These are phyloP conservation scores for Polygonum aviculare DNA, from an alignment of 148 eudicot species.

Conservation along the genomic window DNA sequence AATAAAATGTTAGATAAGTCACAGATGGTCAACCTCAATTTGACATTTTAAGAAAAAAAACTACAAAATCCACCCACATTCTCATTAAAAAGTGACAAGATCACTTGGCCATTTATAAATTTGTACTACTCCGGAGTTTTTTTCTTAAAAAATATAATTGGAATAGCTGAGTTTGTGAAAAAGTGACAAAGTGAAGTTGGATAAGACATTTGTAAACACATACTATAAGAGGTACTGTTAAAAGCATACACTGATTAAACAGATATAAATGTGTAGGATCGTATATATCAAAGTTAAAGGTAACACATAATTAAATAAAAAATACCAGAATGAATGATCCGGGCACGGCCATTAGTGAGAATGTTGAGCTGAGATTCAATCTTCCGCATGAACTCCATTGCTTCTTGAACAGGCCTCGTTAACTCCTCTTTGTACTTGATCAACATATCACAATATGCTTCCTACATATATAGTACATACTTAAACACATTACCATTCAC, in stretches of 20 bases:
- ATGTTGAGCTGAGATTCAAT: constrained; percentile 73
- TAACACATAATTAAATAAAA: neutral
- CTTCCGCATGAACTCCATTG: constrained; percentile 85
- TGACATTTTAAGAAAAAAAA: too few species aligned
- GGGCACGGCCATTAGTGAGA: constrained; percentile 44
- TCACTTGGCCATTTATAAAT: too few species aligned
- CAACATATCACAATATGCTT: constrained; percentile 92
- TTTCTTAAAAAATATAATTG: neutral
- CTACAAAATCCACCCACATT: too few species aligned
- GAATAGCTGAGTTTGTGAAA: neutral
- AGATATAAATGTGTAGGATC: neutral
- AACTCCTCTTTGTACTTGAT: constrained; percentile 81
- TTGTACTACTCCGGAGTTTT: too few species aligned
- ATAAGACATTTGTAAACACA: neutral
- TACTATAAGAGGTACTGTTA: neutral
- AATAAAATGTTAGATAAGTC: neutral
- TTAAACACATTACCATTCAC: neutral
- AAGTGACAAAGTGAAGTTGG: neutral
- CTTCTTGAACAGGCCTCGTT: constrained; percentile 84
- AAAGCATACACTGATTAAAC: neutral
- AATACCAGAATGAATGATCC: constrained; percentile 56
- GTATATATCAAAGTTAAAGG: neutral
- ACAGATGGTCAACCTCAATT: too few species aligned
- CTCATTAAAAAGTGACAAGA: too few species aligned
- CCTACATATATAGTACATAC: constrained; percentile 28